Percentiles rank a stretch among this genome's conserved stretches.
phyloP scores from a whole-genome alignment of 1,139 yeast genomes.

The Blastobotrys elegans region DNA sequence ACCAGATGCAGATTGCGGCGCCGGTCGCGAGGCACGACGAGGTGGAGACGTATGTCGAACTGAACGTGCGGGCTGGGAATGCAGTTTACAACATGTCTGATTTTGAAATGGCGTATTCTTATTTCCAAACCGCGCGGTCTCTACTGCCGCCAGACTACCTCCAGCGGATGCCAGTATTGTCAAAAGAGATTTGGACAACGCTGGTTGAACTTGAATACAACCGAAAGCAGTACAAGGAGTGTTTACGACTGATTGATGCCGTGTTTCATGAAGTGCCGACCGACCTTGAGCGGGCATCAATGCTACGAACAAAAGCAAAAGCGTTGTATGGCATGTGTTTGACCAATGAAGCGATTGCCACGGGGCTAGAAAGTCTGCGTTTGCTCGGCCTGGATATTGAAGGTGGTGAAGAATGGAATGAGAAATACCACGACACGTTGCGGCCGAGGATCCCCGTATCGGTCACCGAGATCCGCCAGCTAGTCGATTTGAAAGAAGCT shows the following conservation, averaged over 20 bases:
- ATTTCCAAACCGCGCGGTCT: constrained; percentile 27
- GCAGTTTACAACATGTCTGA: constrained; percentile 30
- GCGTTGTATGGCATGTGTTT: constrained; percentile 39
- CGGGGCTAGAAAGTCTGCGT: constrained; percentile 24
- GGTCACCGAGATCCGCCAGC: constrained; percentile 40
- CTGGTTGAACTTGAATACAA: constrained; percentile 28
- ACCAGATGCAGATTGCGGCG: constrained; percentile 28
- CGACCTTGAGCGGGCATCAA: constrained; percentile 24
- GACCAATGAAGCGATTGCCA: constrained; percentile 35
- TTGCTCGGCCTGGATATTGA: constrained; percentile 30
- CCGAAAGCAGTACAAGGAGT: constrained; percentile 25
- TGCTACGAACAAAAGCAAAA: constrained; percentile 37
- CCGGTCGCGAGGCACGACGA: constrained; percentile 28
- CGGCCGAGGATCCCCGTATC: constrained; percentile 40
- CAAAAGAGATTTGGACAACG: constrained; percentile 25
- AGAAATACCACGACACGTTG: constrained; percentile 28
- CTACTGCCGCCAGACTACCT: constrained; percentile 22
- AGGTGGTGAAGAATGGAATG: constrained; percentile 36
- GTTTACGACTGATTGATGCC: constrained; percentile 23
- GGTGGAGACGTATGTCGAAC: constrained; percentile 23
- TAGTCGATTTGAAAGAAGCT: constrained; percentile 31
- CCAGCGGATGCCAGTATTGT: constrained; percentile 16
- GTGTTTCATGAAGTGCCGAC: constrained; percentile 21
- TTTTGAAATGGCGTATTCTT: constrained; percentile 29
- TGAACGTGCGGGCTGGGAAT: constrained; percentile 28